Evolutionary conservation across 1,284 basidiomycete genomes (phyloP), one percentile per base, ranked within the genome.

Genomic region (Apiotrichum gracile): DNA sequence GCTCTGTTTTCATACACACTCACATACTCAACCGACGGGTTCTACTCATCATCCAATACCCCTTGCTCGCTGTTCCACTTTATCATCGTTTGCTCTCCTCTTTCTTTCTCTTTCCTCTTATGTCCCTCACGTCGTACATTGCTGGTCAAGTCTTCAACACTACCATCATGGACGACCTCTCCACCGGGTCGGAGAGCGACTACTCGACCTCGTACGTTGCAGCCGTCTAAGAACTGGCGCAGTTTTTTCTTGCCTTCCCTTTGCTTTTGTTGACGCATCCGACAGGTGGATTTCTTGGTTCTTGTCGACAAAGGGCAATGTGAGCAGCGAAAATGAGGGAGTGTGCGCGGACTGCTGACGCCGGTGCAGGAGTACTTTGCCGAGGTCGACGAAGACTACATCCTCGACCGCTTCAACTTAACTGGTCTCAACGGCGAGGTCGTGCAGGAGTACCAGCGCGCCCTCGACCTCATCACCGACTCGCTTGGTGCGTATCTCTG

Each of bases 301-400:
- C 74, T 81, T 98, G 26, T 91, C 91, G 8, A 94, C 91, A 19
- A 77, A 77, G 61, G 76, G 75, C 39, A 75, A 76, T 63, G 72
- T 73, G 24, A 29, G 69, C 37, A 38, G n/a, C n/a, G n/a, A n/a
- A n/a, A n/a, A n/a, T n/a, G n/a, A n/a, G n/a, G n/a, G n/a, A n/a
- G n/a, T n/a, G n/a, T n/a, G n/a, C n/a, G n/a, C n/a, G n/a, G n/a
- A n/a, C n/a, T n/a, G 33, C 33, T 22, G 10, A 34, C 43, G 14
- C 43, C 13, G n/a, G 4, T 19, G 12, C 47, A 74, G 76, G 94
- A 98, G 78, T 98, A 98, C 80, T 98, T 97, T 74, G 97, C 93
- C 76, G 93, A 98, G 78, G 91, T 98, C 61, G 96, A 98, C 72
- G 93, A 97, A 70, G 94, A 97, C 76, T 98, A 97, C 76, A 97